Base-by-base conservation (phyloP, 2,329 filamentous ascomycete genomes). In the Camillea tinctor region DNA sequence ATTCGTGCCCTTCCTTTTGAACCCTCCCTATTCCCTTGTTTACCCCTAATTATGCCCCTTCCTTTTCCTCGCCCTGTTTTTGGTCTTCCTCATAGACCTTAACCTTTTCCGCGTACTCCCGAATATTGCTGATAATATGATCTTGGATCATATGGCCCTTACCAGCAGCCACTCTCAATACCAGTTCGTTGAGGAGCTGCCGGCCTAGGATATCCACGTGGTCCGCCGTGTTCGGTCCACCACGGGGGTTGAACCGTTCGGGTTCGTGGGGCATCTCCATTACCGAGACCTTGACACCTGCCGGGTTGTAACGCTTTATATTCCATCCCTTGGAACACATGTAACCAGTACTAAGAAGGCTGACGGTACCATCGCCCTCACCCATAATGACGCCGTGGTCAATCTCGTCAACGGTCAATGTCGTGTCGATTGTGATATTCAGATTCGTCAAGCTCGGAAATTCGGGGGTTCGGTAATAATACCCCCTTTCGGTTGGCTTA, bases 231-330 rank as follows among this genome's bases (percentile, higher is more conserved):
- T 86, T 86, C 22, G 86, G 85, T 0, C 86, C 87, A 19, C 87
- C 87, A 57, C 95, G 81, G 0, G 95, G 92, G 68, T 88, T 94
- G 74, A 97, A 99, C 19, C 92, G 80, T 68, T 97, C 94, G 1
- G 95, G 95, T 71, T 98, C 93, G 72, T 99, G 95, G 1, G 89
- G 91, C 95, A 99, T 99, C 79, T 99, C 95, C 62, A 90, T 93
- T 0, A 93, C 91, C 49, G 88, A 96, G 64, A 99, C 80, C 69
- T 92, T 87, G 30, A 89, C 84, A 1, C 89, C 88, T 0, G 92
- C 90, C 0, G 95, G 95, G 70, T 99, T 99, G 74, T 96, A 99
- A 40, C 95, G 85, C 75, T 92, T 93, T 75, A 97, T 90, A 60
- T 88, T 88, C 95, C 95, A 99, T 2, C 95, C 95, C 69, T 89